A percentile compares a stretch with the other conserved stretches of the same genome.
phyloP scores from a whole-genome alignment of 345 rosid genomes.

The Sisymbrium altissimum region DNA sequence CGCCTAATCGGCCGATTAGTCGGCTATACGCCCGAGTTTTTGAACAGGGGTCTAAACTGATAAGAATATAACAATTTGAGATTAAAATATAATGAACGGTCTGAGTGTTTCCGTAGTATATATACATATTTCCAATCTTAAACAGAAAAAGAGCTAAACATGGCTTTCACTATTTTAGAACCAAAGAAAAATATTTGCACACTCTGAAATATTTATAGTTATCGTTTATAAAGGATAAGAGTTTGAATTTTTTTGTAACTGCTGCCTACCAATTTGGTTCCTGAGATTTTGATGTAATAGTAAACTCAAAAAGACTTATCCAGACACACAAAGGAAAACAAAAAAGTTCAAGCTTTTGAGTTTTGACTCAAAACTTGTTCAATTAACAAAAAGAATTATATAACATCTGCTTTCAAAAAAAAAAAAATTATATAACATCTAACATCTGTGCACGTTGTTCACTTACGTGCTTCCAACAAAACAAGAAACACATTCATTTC shows the following conservation, averaged over 20 bases:
- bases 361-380: neutral
- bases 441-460: slow-evolving; percentile 45
- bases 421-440: neutral
- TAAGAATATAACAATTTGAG: neutral
- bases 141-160: slow-evolving; percentile 9
- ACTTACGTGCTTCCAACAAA: slow-evolving; percentile 45
- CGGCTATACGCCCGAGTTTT: too few relatives aligned
- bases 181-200: neutral
- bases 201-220: neutral
- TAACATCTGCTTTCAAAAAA: neutral
- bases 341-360: neutral
- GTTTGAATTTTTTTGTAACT: neutral
- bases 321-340: neutral
- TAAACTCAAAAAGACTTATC: slow-evolving; percentile 9
- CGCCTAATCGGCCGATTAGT: too few relatives aligned
- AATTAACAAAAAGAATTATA: neutral
- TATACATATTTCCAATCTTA: neutral
- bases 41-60: too few relatives aligned
- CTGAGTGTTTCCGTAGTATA: neutral
- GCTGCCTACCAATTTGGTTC: slow-evolving; percentile 11
- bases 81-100: neutral
- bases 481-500: neutral
- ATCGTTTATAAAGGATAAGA: neutral
- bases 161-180: neutral
- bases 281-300: neutral